A percentile compares a stretch with the other conserved stretches of the same genome.
Conservation (phyloP, 495 filamentous ascomycete genomes). For the Penicillium steckii region DNA sequence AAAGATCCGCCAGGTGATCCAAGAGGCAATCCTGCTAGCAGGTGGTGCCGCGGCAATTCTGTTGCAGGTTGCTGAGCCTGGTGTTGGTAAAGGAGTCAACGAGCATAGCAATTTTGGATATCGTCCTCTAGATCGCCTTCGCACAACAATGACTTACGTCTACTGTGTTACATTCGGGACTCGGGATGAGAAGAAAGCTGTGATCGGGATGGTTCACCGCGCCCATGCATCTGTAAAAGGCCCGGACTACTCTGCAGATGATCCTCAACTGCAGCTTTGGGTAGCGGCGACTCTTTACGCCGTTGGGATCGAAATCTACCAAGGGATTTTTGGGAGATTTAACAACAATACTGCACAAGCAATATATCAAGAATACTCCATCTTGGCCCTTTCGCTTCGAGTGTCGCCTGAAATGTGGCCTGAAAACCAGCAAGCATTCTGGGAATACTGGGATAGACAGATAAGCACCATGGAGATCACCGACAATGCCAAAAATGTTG, state of each 20-base stretch:
- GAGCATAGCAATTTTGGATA: constrained; percentile 41
- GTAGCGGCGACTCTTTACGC: constrained; percentile 43
- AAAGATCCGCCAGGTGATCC: constrained; percentile 33
- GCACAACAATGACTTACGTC: constrained; percentile 43
- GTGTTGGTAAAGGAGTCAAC: constrained; percentile 33
- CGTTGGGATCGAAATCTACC: constrained; percentile 32
- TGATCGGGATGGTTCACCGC: constrained; percentile 37
- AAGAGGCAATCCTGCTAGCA: constrained; percentile 37
- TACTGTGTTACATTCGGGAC: constrained; percentile 44
- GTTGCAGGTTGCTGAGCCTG: constrained; percentile 40
- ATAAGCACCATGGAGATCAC: constrained; percentile 30
- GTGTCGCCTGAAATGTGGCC: constrained; percentile 40
- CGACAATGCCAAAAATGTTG: constrained; percentile 32
- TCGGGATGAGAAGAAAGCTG: constrained; percentile 26
- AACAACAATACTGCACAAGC: constrained; percentile 19
- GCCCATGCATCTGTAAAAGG: constrained; percentile 35
- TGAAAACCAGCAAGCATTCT: constrained; percentile 30
- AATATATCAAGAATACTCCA: constrained; percentile 37
- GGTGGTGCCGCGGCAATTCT: constrained; percentile 39
- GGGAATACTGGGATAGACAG: constrained; percentile 41
- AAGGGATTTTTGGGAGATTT: constrained; percentile 33
- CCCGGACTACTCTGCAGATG: constrained; percentile 30
- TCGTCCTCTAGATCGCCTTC: constrained; percentile 39
- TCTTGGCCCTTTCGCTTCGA: constrained; percentile 34
- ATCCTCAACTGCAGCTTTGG: constrained; percentile 40